Percentiles rank a stretch among this genome's conserved stretches.
Conservation (phyloP, 768 basidiomycete genomes). For the Calocybe cyanea region DNA sequence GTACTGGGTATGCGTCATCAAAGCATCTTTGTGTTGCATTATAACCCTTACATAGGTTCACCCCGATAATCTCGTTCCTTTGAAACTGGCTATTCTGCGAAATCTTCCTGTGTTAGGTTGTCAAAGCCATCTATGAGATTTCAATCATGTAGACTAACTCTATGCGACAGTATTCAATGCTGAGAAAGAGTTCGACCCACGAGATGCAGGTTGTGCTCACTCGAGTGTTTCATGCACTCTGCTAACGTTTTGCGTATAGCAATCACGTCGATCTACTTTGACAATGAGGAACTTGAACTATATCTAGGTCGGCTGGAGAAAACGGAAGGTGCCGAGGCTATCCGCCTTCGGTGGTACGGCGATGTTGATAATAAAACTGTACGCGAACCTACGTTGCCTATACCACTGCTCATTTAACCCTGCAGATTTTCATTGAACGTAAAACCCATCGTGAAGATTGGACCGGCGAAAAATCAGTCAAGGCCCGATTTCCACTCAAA, state of each 20-base stretch:
- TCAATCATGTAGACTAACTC: background rate
- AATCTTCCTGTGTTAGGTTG: slow-evolving; percentile 91
- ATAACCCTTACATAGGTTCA: slow-evolving; percentile 49
- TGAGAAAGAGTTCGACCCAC: slow-evolving; percentile 86
- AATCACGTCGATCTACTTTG: slow-evolving; percentile 96
- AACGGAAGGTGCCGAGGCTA: slow-evolving; percentile 96
- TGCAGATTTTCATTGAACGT: slow-evolving; percentile 80
- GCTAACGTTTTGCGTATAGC: slow-evolving; percentile 37
- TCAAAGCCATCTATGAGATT: background rate
- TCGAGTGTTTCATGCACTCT: slow-evolving; percentile 1
- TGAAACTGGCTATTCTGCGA: slow-evolving; percentile 90
- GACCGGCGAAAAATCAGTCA: slow-evolving; percentile 99
- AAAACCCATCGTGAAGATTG: slow-evolving; percentile 97
- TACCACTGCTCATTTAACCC: background rate
- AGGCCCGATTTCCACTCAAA: slow-evolving; percentile 93
- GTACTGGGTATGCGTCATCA: slow-evolving; percentile 77
- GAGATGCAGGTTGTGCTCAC: slow-evolving; percentile 62
- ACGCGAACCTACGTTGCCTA: slow-evolving; percentile 19
- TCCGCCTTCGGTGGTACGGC: slow-evolving; percentile 97
- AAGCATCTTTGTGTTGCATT: background rate
- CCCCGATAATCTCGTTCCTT: slow-evolving; percentile 88
- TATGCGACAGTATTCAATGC: slow-evolving; percentile 75
- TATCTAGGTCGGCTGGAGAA: slow-evolving; percentile 97
- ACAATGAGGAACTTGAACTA: slow-evolving; percentile 91
- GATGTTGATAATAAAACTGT: slow-evolving; percentile 80